Evolutionary conservation across 192 early-diverging fungal species (phyloP), one percentile per base, ranked within the genome.

Genomic region (Coemansia sp.): DNA sequence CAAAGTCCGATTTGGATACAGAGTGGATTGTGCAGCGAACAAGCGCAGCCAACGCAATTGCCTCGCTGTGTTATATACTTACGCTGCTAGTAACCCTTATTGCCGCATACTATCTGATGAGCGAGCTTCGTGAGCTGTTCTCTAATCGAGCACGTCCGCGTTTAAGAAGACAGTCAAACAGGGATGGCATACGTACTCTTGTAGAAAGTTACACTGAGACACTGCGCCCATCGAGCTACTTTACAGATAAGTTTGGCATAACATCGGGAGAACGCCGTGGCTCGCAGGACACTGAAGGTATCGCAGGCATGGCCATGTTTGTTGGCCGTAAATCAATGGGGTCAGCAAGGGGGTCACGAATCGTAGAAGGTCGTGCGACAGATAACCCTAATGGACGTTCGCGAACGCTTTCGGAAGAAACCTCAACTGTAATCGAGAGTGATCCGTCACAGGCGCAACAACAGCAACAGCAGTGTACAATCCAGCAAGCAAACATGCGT

Each of bases 171-270:
- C 36, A 4, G 42, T 31, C 55, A 3, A 21, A 22, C 42, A 19
- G 64, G 29, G 64, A 57, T 2, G 64, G 42, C 14, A 54, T 71
- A 21, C 70, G 57, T 23, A 31, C 29, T 29, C 42, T 71, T 59
- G 70, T 71, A 24, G 70, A 71, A 21, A 65, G 64, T 57, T 66
- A 59, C 21, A 42, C 67, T 6, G 76, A 70, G 14, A 73, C 64
- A 33, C 29, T 72, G 23, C 70, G 66, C 10, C 55, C 56, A 24
- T 72, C 76, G 0, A 57, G 56, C 0, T 66, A 72, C 29, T 36
- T 69, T 50, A 23, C 19, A n/a, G 32, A 42, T 20, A 32, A 36
- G 10, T 17, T 32, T 31, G 46, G 46, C 2, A 5, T 5, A 11
- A 20, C 51, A 7, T 52, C 9, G 17, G 61, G 63, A n/a, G 60